Evolutionary conservation across 306 rosid genomes (phyloP), one percentile per base, ranked within the genome.

Genomic region (Rubus parviflorus): DNA sequence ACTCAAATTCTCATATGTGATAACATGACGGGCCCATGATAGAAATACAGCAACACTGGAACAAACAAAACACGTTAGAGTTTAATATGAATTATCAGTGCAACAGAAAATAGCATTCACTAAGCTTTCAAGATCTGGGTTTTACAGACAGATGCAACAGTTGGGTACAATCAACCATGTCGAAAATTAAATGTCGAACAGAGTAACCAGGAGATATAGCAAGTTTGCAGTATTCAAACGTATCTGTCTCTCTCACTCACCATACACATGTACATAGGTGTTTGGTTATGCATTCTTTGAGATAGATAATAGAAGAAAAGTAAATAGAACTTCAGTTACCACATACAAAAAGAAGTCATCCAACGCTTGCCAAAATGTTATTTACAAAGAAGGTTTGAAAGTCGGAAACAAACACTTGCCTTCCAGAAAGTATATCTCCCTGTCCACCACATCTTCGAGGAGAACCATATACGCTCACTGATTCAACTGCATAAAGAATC

Each of bases 361-460:
- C 58, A 30, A 30, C 35, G 35, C 35, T 30, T 30, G 35, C 35
- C 35, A 30, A 30, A 30, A 30, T 30, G 35, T 30, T 30, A 30
- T 30, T 30, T 30, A 69, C 51, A 46, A 14, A 25, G 37, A 13
- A 23, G 1, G 15, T 30, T 40, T 22, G 40, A 63, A 48, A 74
- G 22, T 46, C 53, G 60, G 62, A 76, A 48, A 43, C 12, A 54
- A 51, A 46, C 30, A 83, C 98, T 85, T 88, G 84, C 98, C 97
- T 94, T 88, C 98, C 98, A 79, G 94, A 91, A 82, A 94, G 98
- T 79, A 94, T 88, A 80, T 94, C 98, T 48, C 98, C 98, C 82
- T 94, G 98, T 74, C 97, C 98, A 52, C 97, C 96, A 74, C 97
- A 93, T 68, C 98, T 93, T 62, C 98, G 88, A 72, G 93, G 96